Conservation (phyloP, 306 rosid species). For the Trichosanthes truncata region DNA sequence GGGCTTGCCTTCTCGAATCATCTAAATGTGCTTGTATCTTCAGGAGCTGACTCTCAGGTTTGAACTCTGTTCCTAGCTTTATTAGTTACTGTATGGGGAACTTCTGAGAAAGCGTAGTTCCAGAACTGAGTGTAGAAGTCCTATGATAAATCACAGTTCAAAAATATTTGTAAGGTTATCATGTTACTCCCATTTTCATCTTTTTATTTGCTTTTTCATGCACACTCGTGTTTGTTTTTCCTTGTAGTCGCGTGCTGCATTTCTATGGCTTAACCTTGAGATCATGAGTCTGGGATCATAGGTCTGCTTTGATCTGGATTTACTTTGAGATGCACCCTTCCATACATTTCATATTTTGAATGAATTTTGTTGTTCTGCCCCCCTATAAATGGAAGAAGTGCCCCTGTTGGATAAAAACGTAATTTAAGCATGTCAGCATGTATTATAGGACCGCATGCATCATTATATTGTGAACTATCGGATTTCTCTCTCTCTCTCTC, state of each 20-base stretch:
- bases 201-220: neutral
- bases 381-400: neutral
- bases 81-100: neutral
- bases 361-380: neutral
- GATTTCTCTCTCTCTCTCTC: neutral
- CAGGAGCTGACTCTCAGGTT: conserved; percentile 99
- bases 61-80: conserved; percentile 7
- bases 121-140: neutral
- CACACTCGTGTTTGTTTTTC: neutral
- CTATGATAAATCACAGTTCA: neutral
- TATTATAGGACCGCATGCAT: neutral
- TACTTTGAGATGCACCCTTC: neutral
- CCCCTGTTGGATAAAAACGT: neutral
- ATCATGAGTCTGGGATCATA: neutral
- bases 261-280: neutral
- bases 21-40: conserved; percentile 91
- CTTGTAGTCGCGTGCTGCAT: neutral
- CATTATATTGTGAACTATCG: neutral
- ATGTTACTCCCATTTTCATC: neutral
- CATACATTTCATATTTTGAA: neutral
- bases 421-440: neutral
- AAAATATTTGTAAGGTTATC: neutral
- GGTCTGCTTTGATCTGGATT: neutral
- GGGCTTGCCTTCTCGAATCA: conserved; percentile 90
- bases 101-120: neutral